Evolutionary conservation across 2,329 filamentous ascomycete species (phyloP).

Genomic region (Fusarium sarcochroum): DNA sequence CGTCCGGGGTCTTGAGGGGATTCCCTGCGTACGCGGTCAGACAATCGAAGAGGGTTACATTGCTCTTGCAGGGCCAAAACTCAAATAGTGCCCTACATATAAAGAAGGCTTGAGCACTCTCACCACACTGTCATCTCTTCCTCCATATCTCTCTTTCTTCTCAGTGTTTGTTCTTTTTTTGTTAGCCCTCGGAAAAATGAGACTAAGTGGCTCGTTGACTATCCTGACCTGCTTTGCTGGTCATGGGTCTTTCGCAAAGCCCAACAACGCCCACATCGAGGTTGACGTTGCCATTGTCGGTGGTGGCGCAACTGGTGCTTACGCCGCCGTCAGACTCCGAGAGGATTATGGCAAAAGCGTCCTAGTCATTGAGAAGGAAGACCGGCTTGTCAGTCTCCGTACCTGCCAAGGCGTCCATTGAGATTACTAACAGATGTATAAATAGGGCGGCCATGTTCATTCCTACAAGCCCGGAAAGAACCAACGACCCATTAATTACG

Average conservation of each 20-base stretch:
- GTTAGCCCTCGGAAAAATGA: neutral
- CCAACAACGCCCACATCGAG: conserved; percentile 2
- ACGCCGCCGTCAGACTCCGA: conserved; percentile 40
- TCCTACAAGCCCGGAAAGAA: conserved; percentile 12
- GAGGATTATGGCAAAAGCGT: conserved; percentile 34
- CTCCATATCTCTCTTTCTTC: too few species aligned
- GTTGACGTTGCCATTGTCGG: conserved; percentile 39
- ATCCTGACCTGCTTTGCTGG: conserved; percentile 1
- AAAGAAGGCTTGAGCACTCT: too few species aligned
- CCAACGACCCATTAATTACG: conserved; percentile 25
- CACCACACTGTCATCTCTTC: too few species aligned
- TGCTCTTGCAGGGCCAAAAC: too few species aligned
- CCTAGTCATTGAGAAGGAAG: conserved; percentile 38
- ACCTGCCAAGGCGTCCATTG: rapidly evolving
- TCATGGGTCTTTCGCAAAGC: neutral
- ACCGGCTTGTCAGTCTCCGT: conserved; percentile 6
- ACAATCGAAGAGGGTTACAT: too few species aligned
- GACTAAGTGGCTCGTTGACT: neutral
- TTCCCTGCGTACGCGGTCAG: too few species aligned
- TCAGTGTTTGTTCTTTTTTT: neutral
- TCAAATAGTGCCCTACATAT: too few species aligned
- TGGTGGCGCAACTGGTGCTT: conserved; percentile 34
- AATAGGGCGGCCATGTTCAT: conserved; percentile 38
- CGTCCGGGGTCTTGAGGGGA: too few species aligned
- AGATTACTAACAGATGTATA: neutral